Base-by-base conservation (phyloP, 768 basidiomycete species). In the Chlorophyllum brunneum region DNA sequence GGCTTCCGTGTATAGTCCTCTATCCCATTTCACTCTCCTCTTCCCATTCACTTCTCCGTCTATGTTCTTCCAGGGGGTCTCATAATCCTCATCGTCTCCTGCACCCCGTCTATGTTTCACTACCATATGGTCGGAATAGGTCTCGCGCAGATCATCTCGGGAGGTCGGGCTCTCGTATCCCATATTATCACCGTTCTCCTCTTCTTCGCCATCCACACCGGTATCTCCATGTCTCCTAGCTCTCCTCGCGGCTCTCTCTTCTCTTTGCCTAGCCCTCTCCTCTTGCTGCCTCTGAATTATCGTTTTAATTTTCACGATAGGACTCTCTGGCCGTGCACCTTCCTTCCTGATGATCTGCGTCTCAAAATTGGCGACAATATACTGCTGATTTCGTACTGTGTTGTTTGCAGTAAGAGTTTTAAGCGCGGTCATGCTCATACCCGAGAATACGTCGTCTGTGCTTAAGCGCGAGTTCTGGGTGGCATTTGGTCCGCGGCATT, bases 11-110 rank as follows among this genome's bases (percentile, higher is more conserved):
- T 75, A 80, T 56, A 92, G 68, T 10, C 85, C 85, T 42, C 73
- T 73, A 61, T 90, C 80, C 90, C 90, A 92, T 63, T 87, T 86
- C 37, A 92, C 90, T 49, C 82, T 73, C 62, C 83, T 79, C 61
- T 70, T 67, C 42, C 69, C 64, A 33, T 63, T 65, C 41, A 61
- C 61, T 6, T 60, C 68, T 16, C 63, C 70, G 23, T 68, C 70
- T 16, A 69, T 63, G 13, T 71, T 64, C 64, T 80, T 82, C 48
- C 66, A 48, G 30, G 88, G 88, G 9, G 86, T 87, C 60, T 77
- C 75, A 58, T 89, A 90, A 54, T 89, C 88, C 59, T 85, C 89
- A 23, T 90, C 88, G 22, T 93, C 90, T 2, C 90, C 91, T 3
- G 89, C 79, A 1, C 83, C 90, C 59, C 82, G 71, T 47, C 64